Conservation (phyloP, 225 moss, liverwort and hornwort genomes). For the Pseudisothecium myosuroides region DNA sequence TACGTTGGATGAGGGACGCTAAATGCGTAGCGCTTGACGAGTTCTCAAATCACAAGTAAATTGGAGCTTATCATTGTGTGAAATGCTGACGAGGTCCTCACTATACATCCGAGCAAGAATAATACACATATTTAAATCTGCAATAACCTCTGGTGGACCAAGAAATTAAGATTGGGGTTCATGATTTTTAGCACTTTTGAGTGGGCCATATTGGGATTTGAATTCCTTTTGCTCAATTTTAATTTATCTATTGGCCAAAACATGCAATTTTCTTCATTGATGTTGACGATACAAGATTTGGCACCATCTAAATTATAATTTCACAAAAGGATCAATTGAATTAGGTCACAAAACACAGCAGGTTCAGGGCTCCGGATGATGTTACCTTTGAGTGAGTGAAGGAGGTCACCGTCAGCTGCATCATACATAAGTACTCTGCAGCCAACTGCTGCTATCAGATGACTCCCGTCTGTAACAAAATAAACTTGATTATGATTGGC, state of each 20-base stretch:
- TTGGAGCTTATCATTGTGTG: neutral
- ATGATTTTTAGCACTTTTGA: neutral
- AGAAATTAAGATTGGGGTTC: too few relatives aligned
- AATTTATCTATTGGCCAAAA: neutral
- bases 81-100: neutral
- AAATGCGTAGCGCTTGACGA: neutral
- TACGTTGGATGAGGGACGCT: neutral
- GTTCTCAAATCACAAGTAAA: neutral
- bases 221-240: neutral
- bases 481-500: neutral
- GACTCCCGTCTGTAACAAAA: slow-evolving; percentile 69
- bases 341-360: neutral
- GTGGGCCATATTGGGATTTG: too few relatives aligned
- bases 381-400: slow-evolving; percentile 89
- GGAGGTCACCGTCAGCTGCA: slow-evolving; percentile 81
- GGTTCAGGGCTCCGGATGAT: neutral
- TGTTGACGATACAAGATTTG: neutral
- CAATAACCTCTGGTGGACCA: neutral
- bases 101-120: neutral
- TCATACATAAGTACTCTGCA: slow-evolving; percentile 96
- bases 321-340: neutral
- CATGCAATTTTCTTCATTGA: neutral
- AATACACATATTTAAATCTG: neutral
- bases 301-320: neutral
- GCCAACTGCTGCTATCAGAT: slow-evolving; percentile 86